phyloP scores from a whole-genome alignment of 208 protist species.

The Leishmania gerbilli region DNA sequence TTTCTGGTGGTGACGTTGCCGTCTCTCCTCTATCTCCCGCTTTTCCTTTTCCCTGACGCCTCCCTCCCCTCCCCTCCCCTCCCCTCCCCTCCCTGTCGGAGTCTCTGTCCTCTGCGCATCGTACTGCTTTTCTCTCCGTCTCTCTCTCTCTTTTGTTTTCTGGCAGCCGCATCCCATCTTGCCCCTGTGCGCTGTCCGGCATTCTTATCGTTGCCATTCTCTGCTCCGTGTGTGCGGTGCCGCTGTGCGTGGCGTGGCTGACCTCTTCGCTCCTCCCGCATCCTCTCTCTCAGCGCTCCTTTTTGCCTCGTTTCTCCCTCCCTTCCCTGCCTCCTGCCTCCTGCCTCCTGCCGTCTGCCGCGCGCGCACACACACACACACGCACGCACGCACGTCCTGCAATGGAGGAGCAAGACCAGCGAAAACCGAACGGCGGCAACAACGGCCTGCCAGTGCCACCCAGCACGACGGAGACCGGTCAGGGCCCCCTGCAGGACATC shows the following conservation, averaged over 20 bases:
- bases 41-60: neutral
- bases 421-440: constrained; percentile 34
- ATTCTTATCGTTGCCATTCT: too few relatives aligned
- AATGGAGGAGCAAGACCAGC: constrained; percentile 29
- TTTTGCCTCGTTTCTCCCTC: constrained; percentile 5
- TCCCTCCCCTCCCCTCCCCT: too few relatives aligned
- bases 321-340: neutral
- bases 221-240: too few relatives aligned
- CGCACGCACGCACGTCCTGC: constrained; percentile 2
- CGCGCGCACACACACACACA: neutral
- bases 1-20: neutral
- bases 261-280: neutral
- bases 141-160: too few relatives aligned
- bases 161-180: too few relatives aligned
- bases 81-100: neutral
- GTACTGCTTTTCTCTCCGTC: too few relatives aligned
- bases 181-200: too few relatives aligned
- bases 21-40: neutral
- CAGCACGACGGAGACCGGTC: constrained; percentile 31
- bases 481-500: constrained; percentile 71
- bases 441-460: constrained; percentile 68
- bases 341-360: neutral
- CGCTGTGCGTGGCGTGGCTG: too few relatives aligned
- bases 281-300: neutral
- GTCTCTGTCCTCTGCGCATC: too few relatives aligned